Percentiles rank a stretch among this genome's conserved stretches.
Conservation (phyloP, 2,329 filamentous ascomycete species). For the Zymoseptoria pseudotritici region DNA sequence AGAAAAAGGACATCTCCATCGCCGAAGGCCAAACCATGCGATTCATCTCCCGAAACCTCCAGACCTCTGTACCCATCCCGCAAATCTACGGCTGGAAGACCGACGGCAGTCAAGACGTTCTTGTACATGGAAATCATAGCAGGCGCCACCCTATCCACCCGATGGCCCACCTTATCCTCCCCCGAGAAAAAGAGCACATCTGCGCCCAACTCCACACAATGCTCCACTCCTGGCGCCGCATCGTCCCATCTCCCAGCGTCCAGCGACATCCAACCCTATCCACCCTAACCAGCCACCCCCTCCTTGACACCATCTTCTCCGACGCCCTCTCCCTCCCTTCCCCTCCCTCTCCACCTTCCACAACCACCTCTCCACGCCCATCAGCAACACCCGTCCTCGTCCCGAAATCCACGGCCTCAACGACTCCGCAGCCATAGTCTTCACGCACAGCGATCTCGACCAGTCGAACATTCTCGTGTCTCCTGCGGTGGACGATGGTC, state of each 20-base stretch:
- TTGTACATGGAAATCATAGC: conserved; percentile 2
- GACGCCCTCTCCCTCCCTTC: background rate
- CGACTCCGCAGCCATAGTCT: conserved; percentile 9
- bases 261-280: no score
- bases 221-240: background rate
- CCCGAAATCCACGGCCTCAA: background rate
- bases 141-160: background rate
- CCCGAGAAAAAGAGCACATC: background rate
- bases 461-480: conserved; percentile 37
- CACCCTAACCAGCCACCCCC: no score
- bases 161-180: background rate
- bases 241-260: background rate
- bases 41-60: background rate
- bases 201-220: background rate
- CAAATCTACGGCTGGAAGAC: conserved; percentile 1
- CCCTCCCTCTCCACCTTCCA: background rate
- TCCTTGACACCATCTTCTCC: conserved; percentile 1
- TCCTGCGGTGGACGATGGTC: background rate
- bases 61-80: background rate
- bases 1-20: background rate
- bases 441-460: conserved; percentile 46
- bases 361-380: background rate
- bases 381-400: background rate
- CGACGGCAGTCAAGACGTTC: conserved; percentile 1
- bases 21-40: conserved; percentile 1